Base-by-base conservation (phyloP, 495 filamentous ascomycete species). In the Aspergillus sclerotioniger region DNA sequence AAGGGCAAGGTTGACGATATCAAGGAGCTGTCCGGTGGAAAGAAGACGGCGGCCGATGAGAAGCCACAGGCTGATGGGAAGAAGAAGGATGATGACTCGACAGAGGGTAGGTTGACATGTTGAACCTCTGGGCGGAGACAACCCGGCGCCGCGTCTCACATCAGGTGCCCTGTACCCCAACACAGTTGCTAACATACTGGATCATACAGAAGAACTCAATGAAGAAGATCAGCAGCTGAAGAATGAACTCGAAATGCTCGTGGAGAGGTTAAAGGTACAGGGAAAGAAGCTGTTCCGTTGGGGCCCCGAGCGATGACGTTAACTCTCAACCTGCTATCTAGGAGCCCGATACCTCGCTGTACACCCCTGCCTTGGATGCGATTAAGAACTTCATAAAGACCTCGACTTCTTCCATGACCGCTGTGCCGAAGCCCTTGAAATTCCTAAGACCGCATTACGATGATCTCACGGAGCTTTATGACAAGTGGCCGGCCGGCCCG, bases 361-460 rank as follows among this genome's bases (percentile, higher is more conserved):
- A 99, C 76, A 91, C 89, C 67, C 86, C 92, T 54, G 88, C 94
- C 43, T 79, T 99, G 61, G 91, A 97, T 69, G 86, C 90, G 54
- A 97, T 99, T 82, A 96, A 96, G 79, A 89, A 84, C 65, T 94
- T 89, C 66, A 99, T 99, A 77, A 97, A 96, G 77, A 99, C 95
- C 41, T 96, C 94, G 41, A 99, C 94, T 43, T 96, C 90, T 39
- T 99, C 94, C 10, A 98, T 99, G 94, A 99, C 94, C 17, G 94
- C 94, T 41, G 93, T 99, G 54, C 94, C 94, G 1, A 98, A 98
- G 76, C 94, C 94, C 39, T 84, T 99, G 55, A 99, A 99, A 72
- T 98, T 99, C 73, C 84, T 99, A 54, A 84, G 95, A 72, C 94
- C 94, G 53, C 92, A 99, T 70, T 98, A 96, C 70, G 87, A 90